Evolutionary conservation across 1,139 yeast genomes (phyloP).

Genomic region (Wickerhamomyces sp.): DNA sequence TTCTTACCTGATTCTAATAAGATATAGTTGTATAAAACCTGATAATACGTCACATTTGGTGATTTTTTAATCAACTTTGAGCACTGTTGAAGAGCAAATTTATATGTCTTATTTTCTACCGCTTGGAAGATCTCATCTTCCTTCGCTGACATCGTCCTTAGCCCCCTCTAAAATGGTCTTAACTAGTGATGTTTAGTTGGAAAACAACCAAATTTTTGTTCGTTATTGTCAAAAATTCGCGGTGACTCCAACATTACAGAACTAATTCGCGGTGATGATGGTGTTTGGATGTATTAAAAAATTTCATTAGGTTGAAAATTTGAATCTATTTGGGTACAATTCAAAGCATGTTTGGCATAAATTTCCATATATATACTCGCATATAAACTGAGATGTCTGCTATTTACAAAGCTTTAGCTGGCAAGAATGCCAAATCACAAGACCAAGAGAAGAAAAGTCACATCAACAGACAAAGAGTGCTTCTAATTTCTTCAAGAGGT

Average conservation of each 20-base stretch:
- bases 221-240: background rate
- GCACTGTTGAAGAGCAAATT: constrained; percentile 47
- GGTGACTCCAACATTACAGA: constrained; percentile 10
- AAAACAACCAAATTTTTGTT: background rate
- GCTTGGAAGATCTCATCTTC: constrained; percentile 33
- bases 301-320: background rate
- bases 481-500: constrained; percentile 91
- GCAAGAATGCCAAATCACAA: constrained; percentile 25
- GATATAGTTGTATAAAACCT: constrained; percentile 45
- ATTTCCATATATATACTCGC: background rate
- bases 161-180: too few species aligned
- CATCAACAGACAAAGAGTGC: constrained; percentile 74
- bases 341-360: too few species aligned
- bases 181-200: too few species aligned
- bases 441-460: constrained; percentile 44
- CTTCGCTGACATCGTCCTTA: constrained; percentile 10
- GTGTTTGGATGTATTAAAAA: background rate
- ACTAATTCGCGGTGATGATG: background rate
- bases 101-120: constrained; percentile 49
- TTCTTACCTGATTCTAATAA: constrained; percentile 39
- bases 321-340: too few species aligned
- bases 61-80: constrained; percentile 45
- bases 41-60: constrained; percentile 53
- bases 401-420: constrained; percentile 36
- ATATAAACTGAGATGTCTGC: constrained; percentile 35